Base-by-base conservation (phyloP, 1,139 yeast genomes). In the Sugiyamaella xylanicola region DNA sequence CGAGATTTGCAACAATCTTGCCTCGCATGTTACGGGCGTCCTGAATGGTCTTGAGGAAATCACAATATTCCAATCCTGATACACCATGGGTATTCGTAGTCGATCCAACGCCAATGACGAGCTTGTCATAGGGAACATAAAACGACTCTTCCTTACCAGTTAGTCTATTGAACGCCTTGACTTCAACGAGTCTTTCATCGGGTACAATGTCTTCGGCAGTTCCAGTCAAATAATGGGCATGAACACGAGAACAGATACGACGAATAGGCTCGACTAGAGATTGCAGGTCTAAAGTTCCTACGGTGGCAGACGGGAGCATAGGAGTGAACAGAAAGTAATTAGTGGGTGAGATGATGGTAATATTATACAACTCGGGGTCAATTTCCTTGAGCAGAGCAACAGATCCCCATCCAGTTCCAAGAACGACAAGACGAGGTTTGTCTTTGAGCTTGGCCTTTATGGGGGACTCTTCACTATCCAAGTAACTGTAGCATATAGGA, bases 11-110 rank as follows among this genome's bases (percentile, higher is more conserved):
- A 53, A 82, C 80, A 52, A 84, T 79, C 58, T 77, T 77, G 61
- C 77, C 76, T 64, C 85, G 77, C 59, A 84, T 77, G 55, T 69
- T 73, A 57, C 81, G 73, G n/a, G 86, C 85, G 68, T 84, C 87
- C 60, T 77, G 82, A n/a, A 85, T 84, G 16, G 85, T 82, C 68
- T 84, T 84, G 67, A 84, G 72, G 60, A 81, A 81, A 65, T 79
- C 73, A 60, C 85, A 80, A 68, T 80, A 68, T 67, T 83, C 78
- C 55, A 84, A 72, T 17, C 88, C 87, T 59, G 81, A 80, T 39
- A 83, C 87, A 57, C 87, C 87, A 63, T 82, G 86, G 4, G 86
- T 81, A 63, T 84, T 83, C 43, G 85, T 75, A 48, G 81, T 79
- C 15, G 86, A 84, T 32, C 87, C 88, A 41, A 83, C 86, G 7